These are phyloP conservation scores for Kwoniella shivajii DNA, from an alignment of 1,284 basidiomycete genomes.

Conservation along the genomic window DNA sequence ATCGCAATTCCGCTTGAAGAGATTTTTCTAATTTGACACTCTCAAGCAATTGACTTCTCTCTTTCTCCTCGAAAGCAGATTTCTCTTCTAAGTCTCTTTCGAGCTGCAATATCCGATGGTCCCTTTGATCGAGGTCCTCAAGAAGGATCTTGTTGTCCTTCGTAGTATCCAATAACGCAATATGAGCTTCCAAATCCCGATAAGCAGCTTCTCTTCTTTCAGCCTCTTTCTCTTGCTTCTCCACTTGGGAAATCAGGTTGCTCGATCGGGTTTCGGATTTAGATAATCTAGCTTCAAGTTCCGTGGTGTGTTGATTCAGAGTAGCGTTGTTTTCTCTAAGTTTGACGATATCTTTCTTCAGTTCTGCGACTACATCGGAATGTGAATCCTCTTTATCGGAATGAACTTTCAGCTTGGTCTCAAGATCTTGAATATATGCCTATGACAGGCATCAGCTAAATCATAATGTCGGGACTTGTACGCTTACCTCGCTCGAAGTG, in stretches of 20 bases:
- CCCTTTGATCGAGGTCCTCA: slow-evolving; percentile 76
- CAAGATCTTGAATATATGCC: slow-evolving; percentile 89
- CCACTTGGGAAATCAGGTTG: slow-evolving; percentile 69
- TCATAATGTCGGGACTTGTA: neutral
- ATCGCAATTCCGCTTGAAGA: slow-evolving; percentile 17
- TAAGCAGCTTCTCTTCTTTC: slow-evolving; percentile 69
- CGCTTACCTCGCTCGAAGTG: slow-evolving; percentile 76
- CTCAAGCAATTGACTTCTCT: slow-evolving; percentile 63
- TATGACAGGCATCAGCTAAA: slow-evolving; percentile 15
- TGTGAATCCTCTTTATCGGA: slow-evolving; percentile 76
- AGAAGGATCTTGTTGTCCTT: slow-evolving; percentile 61
- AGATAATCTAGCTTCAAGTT: slow-evolving; percentile 78
- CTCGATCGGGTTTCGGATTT: slow-evolving; percentile 76
- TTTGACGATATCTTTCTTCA: slow-evolving; percentile 77
- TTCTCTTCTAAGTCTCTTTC: slow-evolving; percentile 65
- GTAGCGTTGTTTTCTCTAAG: slow-evolving; percentile 75
- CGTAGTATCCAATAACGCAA: slow-evolving; percentile 70
- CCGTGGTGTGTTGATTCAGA: slow-evolving; percentile 79
- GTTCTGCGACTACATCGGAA: slow-evolving; percentile 73
- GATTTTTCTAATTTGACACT: slow-evolving; percentile 21
- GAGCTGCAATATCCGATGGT: slow-evolving; percentile 71
- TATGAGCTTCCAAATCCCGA: slow-evolving; percentile 68
- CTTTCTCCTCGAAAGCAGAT: slow-evolving; percentile 47
- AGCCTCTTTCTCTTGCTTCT: slow-evolving; percentile 74
- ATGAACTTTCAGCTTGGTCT: slow-evolving; percentile 80